These are phyloP conservation scores for Chaetomiaceae sp. DNA, from an alignment of 2,329 filamentous ascomycete genomes.

Conservation along the genomic window DNA sequence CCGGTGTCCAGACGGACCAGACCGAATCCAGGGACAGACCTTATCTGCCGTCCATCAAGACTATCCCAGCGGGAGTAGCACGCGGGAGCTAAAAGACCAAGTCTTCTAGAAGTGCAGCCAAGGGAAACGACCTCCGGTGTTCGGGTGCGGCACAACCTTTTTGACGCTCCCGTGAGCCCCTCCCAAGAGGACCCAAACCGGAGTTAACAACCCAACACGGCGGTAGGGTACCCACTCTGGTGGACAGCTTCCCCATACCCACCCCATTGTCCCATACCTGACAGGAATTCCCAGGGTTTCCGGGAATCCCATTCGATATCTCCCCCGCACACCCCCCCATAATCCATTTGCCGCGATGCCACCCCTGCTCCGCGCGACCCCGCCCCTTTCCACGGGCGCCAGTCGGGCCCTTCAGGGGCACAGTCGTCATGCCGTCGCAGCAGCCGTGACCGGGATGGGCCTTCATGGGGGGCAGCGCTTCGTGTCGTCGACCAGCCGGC, in stretches of 20 bases:
- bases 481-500: constrained; percentile 4
- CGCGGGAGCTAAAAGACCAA: background rate
- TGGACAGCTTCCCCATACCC: background rate
- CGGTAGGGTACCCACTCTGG: background rate
- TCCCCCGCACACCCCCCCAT: constrained; percentile 3
- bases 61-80: no score
- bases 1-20: no score
- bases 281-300: background rate
- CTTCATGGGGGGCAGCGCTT: background rate
- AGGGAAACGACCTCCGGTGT: constrained; percentile 5
- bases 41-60: no score
- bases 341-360: constrained; percentile 19
- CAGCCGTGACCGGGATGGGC: constrained; percentile 9
- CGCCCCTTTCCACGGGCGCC: constrained; percentile 8
- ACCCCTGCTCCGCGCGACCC: constrained; percentile 18
- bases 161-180: no score
- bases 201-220: background rate
- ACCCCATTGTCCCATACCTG: background rate
- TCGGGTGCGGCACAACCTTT: background rate
- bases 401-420: constrained; percentile 6
- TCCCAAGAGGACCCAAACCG: background rate
- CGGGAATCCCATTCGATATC: no score
- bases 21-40: no score
- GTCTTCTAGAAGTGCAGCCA: background rate
- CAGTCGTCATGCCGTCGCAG: constrained; percentile 2